Evolutionary conservation across 192 early-diverging fungal genomes (phyloP).

Genomic region (Coemansia sp.): DNA sequence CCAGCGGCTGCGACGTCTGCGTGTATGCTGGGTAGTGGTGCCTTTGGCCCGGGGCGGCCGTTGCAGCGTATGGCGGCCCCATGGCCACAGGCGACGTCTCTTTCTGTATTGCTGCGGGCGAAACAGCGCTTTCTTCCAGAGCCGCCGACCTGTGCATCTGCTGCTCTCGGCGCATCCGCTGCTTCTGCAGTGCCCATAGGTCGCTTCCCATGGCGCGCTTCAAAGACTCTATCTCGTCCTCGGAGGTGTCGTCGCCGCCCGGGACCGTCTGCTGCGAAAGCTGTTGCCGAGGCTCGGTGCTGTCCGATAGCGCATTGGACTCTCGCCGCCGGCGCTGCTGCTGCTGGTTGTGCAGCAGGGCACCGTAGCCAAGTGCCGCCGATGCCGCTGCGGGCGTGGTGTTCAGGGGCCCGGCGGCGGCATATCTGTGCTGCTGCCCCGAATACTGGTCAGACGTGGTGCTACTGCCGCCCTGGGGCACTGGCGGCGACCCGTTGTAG

Average conservation of each 20-base stretch:
- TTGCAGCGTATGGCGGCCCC: not conserved
- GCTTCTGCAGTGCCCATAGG: conserved; percentile 42
- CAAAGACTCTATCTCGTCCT: conserved; percentile 51
- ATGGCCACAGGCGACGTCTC: conserved; percentile 6
- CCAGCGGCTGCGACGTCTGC: not conserved
- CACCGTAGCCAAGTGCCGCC: conserved; percentile 23
- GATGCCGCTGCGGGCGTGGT: conserved; percentile 20
- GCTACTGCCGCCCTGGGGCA: conserved; percentile 18
- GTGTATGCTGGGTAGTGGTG: conserved; percentile 7
- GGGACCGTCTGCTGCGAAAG: conserved; percentile 11
- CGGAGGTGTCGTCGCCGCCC: conserved; percentile 28
- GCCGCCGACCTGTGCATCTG: conserved; percentile 16
- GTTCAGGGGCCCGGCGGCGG: conserved; percentile 5
- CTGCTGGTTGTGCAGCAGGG: conserved; percentile 29
- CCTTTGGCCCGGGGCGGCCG: not conserved
- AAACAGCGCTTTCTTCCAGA: conserved; percentile 10
- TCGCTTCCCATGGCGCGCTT: conserved; percentile 47
- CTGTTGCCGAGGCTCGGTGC: conserved; percentile 24
- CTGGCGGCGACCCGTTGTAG: conserved; percentile 21
- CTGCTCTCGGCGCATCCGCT: conserved; percentile 42
- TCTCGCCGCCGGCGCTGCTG: conserved; percentile 33
- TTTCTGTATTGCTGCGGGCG: conserved; percentile 22
- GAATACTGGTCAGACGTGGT: conserved; percentile 24
- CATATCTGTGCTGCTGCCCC: conserved; percentile 12
- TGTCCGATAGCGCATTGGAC: conserved; percentile 41